These are phyloP conservation scores for Babesia ovis DNA, from an alignment of 169 alveolate genomes.

Conservation along the genomic window DNA sequence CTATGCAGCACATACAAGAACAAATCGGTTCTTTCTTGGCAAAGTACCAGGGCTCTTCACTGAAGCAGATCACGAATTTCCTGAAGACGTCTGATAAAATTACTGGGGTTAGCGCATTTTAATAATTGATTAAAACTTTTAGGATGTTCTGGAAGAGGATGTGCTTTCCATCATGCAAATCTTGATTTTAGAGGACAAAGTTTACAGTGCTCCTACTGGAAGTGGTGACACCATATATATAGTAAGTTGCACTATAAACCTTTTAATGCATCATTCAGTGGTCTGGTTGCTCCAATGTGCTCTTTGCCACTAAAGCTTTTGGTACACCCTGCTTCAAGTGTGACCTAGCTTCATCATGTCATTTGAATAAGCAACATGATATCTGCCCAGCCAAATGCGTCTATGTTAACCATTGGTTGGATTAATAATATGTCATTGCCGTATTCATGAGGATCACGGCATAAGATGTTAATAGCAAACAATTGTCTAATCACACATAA, in stretches of 20 bases:
- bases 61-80: conserved; percentile 64
- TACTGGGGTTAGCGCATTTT: conserved; percentile 33
- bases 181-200: conserved; percentile 62
- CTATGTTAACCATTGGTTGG: conserved; percentile 55
- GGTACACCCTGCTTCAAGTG: conserved; percentile 75
- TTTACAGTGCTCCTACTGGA: conserved; percentile 55
- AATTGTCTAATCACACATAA: no score
- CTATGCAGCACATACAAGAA: conserved; percentile 53
- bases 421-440: no score
- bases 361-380: conserved; percentile 21
- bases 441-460: no score
- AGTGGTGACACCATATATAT: conserved; percentile 47
- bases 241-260: conserved; percentile 33
- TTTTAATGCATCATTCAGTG: conserved; percentile 37
- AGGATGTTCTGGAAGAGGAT: conserved; percentile 63
- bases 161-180: conserved; percentile 47
- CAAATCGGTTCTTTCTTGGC: conserved; percentile 63
- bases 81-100: conserved; percentile 59
- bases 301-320: conserved; percentile 47
- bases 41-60: conserved; percentile 68
- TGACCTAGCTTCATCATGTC: conserved; percentile 60
- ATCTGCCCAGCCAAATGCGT: conserved; percentile 53
- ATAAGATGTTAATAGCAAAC: no score
- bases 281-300: conserved; percentile 62
- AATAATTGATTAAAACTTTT: neutral